Conservation (phyloP, 1,139 yeast species). For the Suhomyces choctaworum region DNA sequence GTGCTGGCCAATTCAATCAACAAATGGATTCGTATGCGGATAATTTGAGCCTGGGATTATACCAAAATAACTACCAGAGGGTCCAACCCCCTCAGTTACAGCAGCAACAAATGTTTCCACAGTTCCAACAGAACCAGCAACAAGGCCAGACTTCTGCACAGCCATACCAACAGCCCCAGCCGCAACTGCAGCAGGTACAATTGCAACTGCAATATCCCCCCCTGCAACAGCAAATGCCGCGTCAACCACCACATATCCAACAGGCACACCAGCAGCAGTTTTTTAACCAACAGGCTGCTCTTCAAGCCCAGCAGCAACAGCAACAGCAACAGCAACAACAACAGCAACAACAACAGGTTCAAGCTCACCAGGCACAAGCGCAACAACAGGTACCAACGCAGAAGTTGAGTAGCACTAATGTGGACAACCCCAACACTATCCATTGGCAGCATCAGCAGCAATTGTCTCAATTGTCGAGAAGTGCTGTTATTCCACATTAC, state of each 20-base stretch:
- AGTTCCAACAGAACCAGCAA: constrained; percentile 30
- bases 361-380: constrained; percentile 12
- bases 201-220: constrained; percentile 32
- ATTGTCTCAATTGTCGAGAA: constrained; percentile 75
- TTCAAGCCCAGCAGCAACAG: constrained; percentile 22
- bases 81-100: constrained; percentile 29
- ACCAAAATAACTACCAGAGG: constrained; percentile 31
- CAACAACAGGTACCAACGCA: constrained; percentile 16
- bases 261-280: constrained; percentile 21
- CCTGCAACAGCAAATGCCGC: constrained; percentile 25
- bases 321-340: constrained; percentile 22
- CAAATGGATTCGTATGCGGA: constrained; percentile 27
- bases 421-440: constrained; percentile 52
- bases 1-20: constrained; percentile 26
- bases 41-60: constrained; percentile 36
- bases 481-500: constrained; percentile 72
- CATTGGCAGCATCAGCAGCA: constrained; percentile 91
- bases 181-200: constrained; percentile 29
- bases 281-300: constrained; percentile 23
- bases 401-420: constrained; percentile 35
- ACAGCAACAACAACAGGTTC: constrained; percentile 21
- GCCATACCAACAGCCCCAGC: constrained; percentile 28
- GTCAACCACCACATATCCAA: constrained; percentile 23
- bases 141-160: constrained; percentile 24
- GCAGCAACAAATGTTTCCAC: constrained; percentile 26